Evolutionary conservation across 306 rosid species (phyloP).

Genomic region (Datisca glomerata): DNA sequence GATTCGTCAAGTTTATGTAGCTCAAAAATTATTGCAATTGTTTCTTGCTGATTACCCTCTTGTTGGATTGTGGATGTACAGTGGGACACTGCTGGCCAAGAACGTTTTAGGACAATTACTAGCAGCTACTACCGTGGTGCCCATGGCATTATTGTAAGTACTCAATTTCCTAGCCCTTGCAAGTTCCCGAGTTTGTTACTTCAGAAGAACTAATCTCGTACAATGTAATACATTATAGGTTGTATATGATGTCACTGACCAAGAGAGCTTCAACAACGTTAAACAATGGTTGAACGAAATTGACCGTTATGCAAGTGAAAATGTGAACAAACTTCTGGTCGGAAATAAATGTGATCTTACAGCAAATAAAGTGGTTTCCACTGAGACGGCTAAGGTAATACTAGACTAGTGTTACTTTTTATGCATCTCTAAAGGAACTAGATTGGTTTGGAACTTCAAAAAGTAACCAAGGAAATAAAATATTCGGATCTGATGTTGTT

Average conservation of each 20-base stretch:
- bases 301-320: constrained; percentile 47
- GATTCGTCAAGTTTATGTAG: no score
- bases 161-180: not conserved
- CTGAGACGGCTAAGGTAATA: constrained; percentile 40
- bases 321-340: constrained; percentile 45
- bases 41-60: not conserved
- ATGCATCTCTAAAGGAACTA: not conserved
- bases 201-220: not conserved
- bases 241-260: constrained; percentile 47
- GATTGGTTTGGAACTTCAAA: not conserved
- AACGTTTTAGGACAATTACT: constrained; percentile 73
- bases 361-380: constrained; percentile 42
- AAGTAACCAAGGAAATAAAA: not conserved
- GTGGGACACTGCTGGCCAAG: constrained; percentile 91
- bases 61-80: constrained; percentile 6
- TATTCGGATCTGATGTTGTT: not conserved
- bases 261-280: constrained; percentile 44
- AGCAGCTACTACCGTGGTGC: constrained; percentile 88
- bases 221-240: constrained; percentile 19
- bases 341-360: constrained; percentile 46
- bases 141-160: constrained; percentile 63
- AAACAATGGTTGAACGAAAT: constrained; percentile 53
- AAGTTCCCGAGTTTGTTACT: not conserved
- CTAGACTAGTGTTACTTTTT: not conserved
- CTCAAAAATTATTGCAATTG: not conserved